Conservation (phyloP, 148 eudicot species). For the Persicaria tinctoria region DNA sequence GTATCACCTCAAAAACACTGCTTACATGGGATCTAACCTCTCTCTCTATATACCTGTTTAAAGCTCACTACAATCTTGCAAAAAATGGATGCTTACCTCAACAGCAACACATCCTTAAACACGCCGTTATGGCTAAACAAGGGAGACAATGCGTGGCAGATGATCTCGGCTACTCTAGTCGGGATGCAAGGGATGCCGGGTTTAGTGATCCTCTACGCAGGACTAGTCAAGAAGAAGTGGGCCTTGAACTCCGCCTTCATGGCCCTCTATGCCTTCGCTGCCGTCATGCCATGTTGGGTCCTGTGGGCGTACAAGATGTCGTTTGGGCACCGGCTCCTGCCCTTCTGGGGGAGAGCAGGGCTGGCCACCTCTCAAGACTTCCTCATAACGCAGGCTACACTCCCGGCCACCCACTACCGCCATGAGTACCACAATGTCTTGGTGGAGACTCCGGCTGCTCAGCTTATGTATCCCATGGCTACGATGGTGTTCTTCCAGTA, state of each 20-base stretch:
- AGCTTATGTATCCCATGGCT: constrained; percentile 16
- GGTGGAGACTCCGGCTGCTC: neutral
- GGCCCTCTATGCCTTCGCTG: constrained; percentile 21
- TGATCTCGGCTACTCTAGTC: constrained; percentile 17
- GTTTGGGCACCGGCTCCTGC: constrained; percentile 17
- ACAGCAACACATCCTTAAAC: neutral
- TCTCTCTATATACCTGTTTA: no score
- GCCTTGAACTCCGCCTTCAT: constrained; percentile 24
- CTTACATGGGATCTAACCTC: no score
- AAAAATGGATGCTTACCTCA: constrained; percentile 4
- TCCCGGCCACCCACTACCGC: constrained; percentile 10
- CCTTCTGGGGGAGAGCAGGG: constrained; percentile 18
- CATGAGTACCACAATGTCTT: neutral
- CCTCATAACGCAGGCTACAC: constrained; percentile 10
- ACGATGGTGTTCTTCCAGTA: constrained; percentile 21
- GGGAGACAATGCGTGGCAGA: constrained; percentile 25
- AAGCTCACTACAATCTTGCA: neutral
- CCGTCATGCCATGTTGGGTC: constrained; percentile 21
- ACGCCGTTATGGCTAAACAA: constrained; percentile 22
- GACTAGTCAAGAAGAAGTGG: constrained; percentile 25
- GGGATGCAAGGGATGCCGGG: constrained; percentile 22
- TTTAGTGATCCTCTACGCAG: constrained; percentile 17
- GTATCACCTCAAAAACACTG: neutral
- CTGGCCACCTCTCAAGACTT: constrained; percentile 15
- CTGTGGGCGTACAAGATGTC: constrained; percentile 24